Evolutionary conservation across 2,329 filamentous ascomycete species (phyloP).

Genomic region (Penicillium sp.): DNA sequence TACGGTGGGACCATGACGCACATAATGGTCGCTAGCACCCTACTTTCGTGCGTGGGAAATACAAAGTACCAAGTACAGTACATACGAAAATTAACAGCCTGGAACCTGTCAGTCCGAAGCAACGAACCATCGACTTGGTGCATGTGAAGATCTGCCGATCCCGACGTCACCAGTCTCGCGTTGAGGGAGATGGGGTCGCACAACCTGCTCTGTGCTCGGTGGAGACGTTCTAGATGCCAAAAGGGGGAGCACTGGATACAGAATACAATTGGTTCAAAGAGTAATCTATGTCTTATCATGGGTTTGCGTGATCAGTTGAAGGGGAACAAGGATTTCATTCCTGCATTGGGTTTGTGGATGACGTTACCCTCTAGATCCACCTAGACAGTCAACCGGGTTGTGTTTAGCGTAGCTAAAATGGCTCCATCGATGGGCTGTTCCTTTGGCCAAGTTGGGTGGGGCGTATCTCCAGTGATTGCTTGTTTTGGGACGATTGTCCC

Average conservation of each 20-base stretch:
- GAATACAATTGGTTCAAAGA: background rate
- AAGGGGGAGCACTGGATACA: background rate
- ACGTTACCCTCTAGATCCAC: slow-evolving; percentile 1
- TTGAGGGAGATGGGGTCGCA: background rate
- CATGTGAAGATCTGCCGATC: slow-evolving; percentile 12
- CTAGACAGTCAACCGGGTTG: background rate
- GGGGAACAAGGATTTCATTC: background rate
- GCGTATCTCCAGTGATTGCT: background rate
- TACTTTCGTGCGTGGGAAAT: background rate
- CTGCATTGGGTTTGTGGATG: background rate
- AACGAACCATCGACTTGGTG: background rate
- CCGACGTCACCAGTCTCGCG: slow-evolving; percentile 11
- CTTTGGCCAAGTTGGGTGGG: background rate
- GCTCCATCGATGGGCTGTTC: background rate
- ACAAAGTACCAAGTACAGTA: background rate
- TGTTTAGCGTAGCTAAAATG: background rate
- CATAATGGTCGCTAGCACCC: background rate
- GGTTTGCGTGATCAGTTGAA: background rate
- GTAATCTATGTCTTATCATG: background rate
- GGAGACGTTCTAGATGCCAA: background rate
- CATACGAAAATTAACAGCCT: background rate
- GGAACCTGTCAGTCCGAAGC: background rate
- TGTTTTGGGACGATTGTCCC: background rate
- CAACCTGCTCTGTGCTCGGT: background rate
- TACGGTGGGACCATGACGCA: background rate